Conservation (phyloP, 2,329 filamentous ascomycete species). For the Zymoseptoria brevis region DNA sequence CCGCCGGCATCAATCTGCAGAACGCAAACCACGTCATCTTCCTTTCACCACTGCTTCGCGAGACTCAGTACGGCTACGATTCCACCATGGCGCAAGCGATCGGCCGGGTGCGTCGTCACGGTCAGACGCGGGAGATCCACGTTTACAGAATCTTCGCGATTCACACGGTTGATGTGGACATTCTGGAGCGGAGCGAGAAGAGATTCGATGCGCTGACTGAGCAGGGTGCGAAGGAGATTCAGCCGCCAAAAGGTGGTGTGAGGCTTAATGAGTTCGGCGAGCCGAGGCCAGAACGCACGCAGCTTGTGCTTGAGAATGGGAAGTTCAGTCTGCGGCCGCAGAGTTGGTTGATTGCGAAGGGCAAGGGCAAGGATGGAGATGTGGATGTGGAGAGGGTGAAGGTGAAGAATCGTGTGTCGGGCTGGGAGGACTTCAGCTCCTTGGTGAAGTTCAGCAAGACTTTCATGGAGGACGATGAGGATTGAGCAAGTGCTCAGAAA, state of each 20-base stretch:
- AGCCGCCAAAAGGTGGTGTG: slow-evolving; percentile 11
- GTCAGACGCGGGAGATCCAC: slow-evolving; percentile 50
- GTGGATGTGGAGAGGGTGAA: slow-evolving; percentile 9
- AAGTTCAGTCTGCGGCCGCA: slow-evolving; percentile 28
- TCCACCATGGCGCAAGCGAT: slow-evolving; percentile 56
- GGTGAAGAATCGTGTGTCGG: slow-evolving; percentile 22
- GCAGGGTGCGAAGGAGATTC: slow-evolving; percentile 8
- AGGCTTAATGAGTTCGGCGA: background rate
- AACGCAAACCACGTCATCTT: slow-evolving; percentile 60
- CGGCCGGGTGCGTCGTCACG: slow-evolving; percentile 51
- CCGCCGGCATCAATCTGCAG: slow-evolving; percentile 54
- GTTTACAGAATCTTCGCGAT: slow-evolving; percentile 74
- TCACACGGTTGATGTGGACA: slow-evolving; percentile 49
- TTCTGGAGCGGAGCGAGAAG: slow-evolving; percentile 38
- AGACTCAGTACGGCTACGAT: slow-evolving; percentile 47
- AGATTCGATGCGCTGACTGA: slow-evolving; percentile 22
- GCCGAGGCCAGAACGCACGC: slow-evolving; percentile 19
- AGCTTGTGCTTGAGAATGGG: slow-evolving; percentile 25
- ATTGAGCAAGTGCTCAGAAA: background rate
- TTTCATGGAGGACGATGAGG: slow-evolving; percentile 28
- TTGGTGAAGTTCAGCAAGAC: slow-evolving; percentile 28
- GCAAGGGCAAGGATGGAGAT: slow-evolving; percentile 1
- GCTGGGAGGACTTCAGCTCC: slow-evolving; percentile 28
- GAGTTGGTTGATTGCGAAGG: slow-evolving; percentile 22
- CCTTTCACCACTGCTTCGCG: slow-evolving; percentile 46